Percentiles rank a stretch among this genome's conserved stretches.
These are phyloP conservation scores for Bretziella fagacearum DNA, from an alignment of 2,329 filamentous ascomycete genomes.

Conservation along the genomic window DNA sequence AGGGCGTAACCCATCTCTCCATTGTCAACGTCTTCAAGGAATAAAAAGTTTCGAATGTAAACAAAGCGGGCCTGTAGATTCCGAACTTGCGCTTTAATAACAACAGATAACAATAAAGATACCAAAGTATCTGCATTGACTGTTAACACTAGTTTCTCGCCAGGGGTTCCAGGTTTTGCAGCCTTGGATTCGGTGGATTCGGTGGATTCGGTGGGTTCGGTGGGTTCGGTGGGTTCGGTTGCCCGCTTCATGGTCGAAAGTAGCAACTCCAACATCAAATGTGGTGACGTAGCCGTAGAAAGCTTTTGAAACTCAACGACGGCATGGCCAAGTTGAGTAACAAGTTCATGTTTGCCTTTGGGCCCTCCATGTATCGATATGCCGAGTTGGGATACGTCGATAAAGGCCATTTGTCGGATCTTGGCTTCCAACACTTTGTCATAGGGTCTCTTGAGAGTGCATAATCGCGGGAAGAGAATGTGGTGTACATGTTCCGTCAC, in stretches of 20 bases:
- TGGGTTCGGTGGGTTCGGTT: conserved; percentile 37
- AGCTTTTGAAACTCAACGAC: conserved; percentile 85
- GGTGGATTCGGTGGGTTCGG: conserved; percentile 17
- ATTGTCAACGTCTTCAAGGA: conserved; percentile 91
- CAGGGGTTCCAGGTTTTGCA: conserved; percentile 22
- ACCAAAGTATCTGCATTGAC: conserved; percentile 82
- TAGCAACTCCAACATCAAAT: conserved; percentile 74
- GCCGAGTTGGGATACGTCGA: conserved; percentile 89
- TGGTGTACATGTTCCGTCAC: conserved; percentile 86
- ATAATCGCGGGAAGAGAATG: conserved; percentile 69
- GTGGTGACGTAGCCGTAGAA: conserved; percentile 56
- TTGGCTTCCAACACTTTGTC: conserved; percentile 79
- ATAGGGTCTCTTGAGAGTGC: conserved; percentile 58
- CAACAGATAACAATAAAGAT: conserved; percentile 74
- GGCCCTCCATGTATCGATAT: conserved; percentile 67
- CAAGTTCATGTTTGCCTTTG: conserved; percentile 64
- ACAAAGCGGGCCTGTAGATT: conserved; percentile 74
- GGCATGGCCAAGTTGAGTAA: conserved; percentile 56
- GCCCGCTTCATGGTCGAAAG: conserved; percentile 69
- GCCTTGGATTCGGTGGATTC: conserved; percentile 24
- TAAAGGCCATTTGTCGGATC: conserved; percentile 79
- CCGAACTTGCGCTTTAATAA: conserved; percentile 76
- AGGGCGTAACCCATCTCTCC: conserved; percentile 92
- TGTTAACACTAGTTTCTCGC: conserved; percentile 40
- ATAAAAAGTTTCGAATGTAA: conserved; percentile 97